These are phyloP conservation scores for Didymella sp. DNA, from an alignment of 2,329 filamentous ascomycete species.

Conservation along the genomic window DNA sequence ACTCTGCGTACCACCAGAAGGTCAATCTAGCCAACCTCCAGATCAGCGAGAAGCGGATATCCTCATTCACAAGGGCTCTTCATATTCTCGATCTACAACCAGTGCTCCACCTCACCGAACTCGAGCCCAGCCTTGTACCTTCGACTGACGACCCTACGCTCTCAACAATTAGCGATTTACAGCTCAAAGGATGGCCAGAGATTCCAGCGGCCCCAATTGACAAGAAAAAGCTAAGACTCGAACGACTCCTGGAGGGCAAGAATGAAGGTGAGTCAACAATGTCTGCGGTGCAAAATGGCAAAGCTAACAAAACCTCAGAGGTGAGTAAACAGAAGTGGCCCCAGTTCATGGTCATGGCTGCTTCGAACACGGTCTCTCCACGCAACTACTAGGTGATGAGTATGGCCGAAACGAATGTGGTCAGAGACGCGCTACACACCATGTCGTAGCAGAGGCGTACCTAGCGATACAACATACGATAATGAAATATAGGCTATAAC, in stretches of 20 bases:
- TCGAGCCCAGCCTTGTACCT: background rate
- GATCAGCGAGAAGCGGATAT: background rate
- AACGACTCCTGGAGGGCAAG: background rate
- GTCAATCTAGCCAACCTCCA: background rate
- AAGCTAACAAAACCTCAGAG: background rate
- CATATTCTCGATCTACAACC: conserved; percentile 1
- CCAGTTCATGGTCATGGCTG: background rate
- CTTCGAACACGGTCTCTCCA: background rate
- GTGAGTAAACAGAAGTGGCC: background rate
- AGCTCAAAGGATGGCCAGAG: background rate
- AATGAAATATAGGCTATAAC: no score
- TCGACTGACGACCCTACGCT: background rate
- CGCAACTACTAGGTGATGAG: background rate
- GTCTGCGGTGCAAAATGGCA: background rate
- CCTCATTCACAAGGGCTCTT: conserved; percentile 11
- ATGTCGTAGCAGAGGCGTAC: no score
- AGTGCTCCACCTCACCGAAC: conserved; percentile 9
- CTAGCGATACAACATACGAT: no score
- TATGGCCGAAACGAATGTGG: no score
- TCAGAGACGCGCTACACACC: no score
- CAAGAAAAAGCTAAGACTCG: background rate
- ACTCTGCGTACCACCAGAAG: background rate
- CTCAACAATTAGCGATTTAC: background rate
- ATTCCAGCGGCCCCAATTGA: background rate
- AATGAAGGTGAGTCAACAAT: background rate